Conservation (phyloP, 768 basidiomycete species). For the Antrodiella citrinella region DNA sequence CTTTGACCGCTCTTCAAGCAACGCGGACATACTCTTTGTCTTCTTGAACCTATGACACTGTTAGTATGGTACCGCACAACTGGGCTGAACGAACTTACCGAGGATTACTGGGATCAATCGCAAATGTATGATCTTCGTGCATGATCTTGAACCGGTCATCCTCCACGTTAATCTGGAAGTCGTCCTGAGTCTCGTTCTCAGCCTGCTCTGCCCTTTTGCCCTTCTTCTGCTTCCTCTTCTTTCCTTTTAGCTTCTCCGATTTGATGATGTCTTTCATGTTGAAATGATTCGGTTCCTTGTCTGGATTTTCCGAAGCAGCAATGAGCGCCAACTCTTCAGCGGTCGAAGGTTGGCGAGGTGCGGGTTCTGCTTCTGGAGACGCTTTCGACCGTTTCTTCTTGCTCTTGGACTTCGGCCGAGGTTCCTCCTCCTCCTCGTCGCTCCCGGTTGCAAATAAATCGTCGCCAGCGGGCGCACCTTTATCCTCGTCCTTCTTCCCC, state of each 20-base stretch:
- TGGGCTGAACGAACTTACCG: constrained; percentile 48
- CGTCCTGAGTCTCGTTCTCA: constrained; percentile 63
- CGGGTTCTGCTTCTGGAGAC: constrained; percentile 9
- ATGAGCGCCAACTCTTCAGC: constrained; percentile 61
- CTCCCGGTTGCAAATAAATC: constrained; percentile 66
- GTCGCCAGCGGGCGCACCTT: constrained; percentile 33
- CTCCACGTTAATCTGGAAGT: constrained; percentile 75
- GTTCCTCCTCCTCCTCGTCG: constrained; percentile 15
- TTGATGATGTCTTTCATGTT: constrained; percentile 84
- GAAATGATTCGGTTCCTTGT: constrained; percentile 68
- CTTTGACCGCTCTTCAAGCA: constrained; percentile 78
- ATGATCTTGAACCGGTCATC: constrained; percentile 85
- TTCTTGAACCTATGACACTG: constrained; percentile 78
- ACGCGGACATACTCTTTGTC: constrained; percentile 81
- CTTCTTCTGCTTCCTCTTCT: constrained; percentile 30
- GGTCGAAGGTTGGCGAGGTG: constrained; percentile 36
- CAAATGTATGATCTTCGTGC: constrained; percentile 86
- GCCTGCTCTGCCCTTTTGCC: constrained; percentile 41
- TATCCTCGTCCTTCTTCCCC: constrained; percentile 24
- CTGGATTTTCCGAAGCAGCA: constrained; percentile 44
- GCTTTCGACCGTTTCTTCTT: constrained; percentile 16
- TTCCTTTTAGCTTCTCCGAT: constrained; percentile 64
- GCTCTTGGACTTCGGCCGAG: constrained; percentile 9
- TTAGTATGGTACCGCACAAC: constrained; percentile 6
- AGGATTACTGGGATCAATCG: constrained; percentile 94